Evolutionary conservation across 345 rosid genomes (phyloP).

Genomic region (Odontarrhena argentea): DNA sequence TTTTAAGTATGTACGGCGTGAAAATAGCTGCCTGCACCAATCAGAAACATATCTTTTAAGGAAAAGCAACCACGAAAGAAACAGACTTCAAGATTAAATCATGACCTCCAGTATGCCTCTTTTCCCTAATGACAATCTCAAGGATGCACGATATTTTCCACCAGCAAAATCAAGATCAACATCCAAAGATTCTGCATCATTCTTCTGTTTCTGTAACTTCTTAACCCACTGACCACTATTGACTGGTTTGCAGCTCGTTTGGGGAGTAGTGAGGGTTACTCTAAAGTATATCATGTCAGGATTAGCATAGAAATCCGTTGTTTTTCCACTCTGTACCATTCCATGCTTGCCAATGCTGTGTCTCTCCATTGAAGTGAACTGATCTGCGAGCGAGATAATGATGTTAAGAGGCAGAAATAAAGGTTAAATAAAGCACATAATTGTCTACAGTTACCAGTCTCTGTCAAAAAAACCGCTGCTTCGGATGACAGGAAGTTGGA

Average conservation of each 20-base stretch:
- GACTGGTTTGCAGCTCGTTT: constrained; percentile 74
- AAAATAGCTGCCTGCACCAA: constrained; percentile 74
- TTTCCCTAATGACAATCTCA: constrained; percentile 80
- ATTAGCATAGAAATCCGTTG: constrained; percentile 77
- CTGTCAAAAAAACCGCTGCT: constrained; percentile 65
- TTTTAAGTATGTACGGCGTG: constrained; percentile 71
- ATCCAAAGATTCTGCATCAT: constrained; percentile 56
- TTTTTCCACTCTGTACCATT: constrained; percentile 69
- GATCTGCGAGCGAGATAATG: constrained; percentile 58
- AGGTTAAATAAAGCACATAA: constrained; percentile 24
- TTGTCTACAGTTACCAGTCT: constrained; percentile 60
- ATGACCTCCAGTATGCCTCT: constrained; percentile 89
- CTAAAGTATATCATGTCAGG: constrained; percentile 68
- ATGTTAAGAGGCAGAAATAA: constrained; percentile 33
- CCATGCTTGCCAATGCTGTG: constrained; percentile 70
- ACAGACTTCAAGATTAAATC: constrained; percentile 32
- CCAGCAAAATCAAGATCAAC: constrained; percentile 80
- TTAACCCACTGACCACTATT: constrained; percentile 86
- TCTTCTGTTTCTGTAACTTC: constrained; percentile 68
- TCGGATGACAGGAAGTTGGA: constrained; percentile 72
- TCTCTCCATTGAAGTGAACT: constrained; percentile 37
- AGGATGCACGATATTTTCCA: constrained; percentile 74
- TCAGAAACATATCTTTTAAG: constrained; percentile 21
- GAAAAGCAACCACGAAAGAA: constrained; percentile 30
- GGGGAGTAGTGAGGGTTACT: constrained; percentile 62